Base-by-base conservation (phyloP, 164 flowering plant species). In the Magnolia changhungtana region DNA sequence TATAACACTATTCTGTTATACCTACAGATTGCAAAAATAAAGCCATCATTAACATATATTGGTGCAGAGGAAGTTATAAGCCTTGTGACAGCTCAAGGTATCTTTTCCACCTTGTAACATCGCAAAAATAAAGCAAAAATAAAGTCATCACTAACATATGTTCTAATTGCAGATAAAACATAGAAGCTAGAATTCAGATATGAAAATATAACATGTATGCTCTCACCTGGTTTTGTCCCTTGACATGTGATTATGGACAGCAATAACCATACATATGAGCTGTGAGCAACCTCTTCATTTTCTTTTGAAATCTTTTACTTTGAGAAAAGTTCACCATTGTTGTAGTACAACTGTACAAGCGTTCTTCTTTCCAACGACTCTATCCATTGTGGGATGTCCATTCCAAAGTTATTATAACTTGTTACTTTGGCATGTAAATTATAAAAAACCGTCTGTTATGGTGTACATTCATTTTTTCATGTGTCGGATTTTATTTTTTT, bases 51-150 rank as follows among this genome's bases (percentile, higher is more conserved):
- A 69, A 90, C 99, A 55, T 92, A n/a, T 75, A 88, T 96, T 65
- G 97, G 97, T 18, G 93, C 98, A 24, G 95, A 92, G 89, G 97
- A 96, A 90, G 78, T 96, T 78, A 96, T 96, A 97, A 90, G 98
- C 85, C 97, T 93, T 19, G 99, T 96, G 50, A 94, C 97, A 74
- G 98, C 99, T 84, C 99, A 96, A 89, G 96, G 99, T 96, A 37
- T 58, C 66, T 77, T 68, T 45, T 19, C 64, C 67, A 69, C 11
- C 29, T 66, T 14, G 69, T 24, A 24, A 24, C 27, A 24, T 24
- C 27, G 27, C 27, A 24, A 24, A 24, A 24, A 24, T 24, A 24
- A 24, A 24, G 27, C 27, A 24, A 24, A 24, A 24, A 24, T 24
- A 24, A 24, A 24, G 27, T 24, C 27, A 24, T 24, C 27, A 24